phyloP scores from a whole-genome alignment of 345 rosid species.

The Populus pruinosa region DNA sequence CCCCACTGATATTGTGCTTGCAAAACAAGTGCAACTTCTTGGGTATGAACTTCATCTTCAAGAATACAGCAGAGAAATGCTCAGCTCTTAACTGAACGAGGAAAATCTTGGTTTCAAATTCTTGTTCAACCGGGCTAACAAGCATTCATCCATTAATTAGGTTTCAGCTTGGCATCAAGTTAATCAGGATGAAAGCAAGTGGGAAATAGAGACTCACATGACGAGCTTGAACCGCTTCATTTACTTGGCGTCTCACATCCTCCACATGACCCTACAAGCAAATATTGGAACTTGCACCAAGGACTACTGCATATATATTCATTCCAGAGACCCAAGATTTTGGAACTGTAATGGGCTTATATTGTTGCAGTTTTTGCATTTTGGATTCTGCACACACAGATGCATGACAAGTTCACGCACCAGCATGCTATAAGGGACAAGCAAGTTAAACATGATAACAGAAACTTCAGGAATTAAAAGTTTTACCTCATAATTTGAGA shows the following conservation, averaged over 20 bases:
- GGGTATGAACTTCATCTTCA: not conserved
- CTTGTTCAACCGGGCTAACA: not conserved
- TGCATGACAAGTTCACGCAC: not conserved
- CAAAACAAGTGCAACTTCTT: not conserved
- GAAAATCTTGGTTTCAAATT: not conserved
- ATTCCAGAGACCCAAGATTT: not conserved
- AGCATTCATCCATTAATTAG: not conserved
- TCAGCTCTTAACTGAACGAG: not conserved
- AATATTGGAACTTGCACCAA: constrained; percentile 1
- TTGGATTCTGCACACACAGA: not conserved
- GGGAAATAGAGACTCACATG: constrained; percentile 49
- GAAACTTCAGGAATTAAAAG: not conserved
- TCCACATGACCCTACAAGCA: constrained; percentile 74
- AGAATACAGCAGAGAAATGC: not conserved
- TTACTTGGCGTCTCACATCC: constrained; percentile 83
- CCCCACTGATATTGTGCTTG: not conserved
- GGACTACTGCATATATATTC: not conserved
- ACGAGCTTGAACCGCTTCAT: constrained; percentile 79
- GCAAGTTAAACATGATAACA: not conserved
- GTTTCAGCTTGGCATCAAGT: not conserved
- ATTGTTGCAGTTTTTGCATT: not conserved
- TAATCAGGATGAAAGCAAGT: not conserved
- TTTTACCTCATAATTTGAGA: not conserved
- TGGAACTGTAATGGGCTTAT: not conserved
- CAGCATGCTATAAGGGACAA: not conserved